Base-by-base conservation (phyloP, 306 rosid genomes). In the Lathyrus aphaca region DNA sequence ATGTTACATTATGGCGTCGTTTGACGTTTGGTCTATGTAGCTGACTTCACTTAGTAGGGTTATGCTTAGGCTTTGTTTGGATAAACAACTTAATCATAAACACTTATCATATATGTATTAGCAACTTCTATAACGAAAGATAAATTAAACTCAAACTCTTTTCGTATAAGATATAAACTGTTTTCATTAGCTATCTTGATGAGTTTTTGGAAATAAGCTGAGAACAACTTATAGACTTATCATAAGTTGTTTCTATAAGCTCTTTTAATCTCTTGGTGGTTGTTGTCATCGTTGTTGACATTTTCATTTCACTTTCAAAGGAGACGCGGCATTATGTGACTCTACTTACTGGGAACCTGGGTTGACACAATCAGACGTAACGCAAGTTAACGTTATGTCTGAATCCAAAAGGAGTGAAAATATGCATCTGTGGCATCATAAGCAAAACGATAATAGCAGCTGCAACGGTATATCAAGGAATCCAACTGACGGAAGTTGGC, bases 401-500 rank as follows among this genome's bases (percentile, higher is more conserved):
- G 94, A 86, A 69, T 74, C 74, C 69, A 83, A 78, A 73, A 76
- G 86, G 79, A 83, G 54, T 76, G 98, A 86, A 17, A 74, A 32
- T 56, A 77, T 69, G 27, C 61, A 45, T 48, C 14, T 37, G 8
- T 81, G 96, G 96, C 87, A 67, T 74, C 84, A 79, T 75, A 80
- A 69, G 61, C 96, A 82, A 69, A 49, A 64, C 4, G 91, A 89
- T 38, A 44, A 77, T 74, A 82, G 74, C 72, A 82, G 50, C 69
- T 72, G 78, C 80, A 88, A 74, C 59, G 67, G 66, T 30, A 30
- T 78, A 18, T 74, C 87, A 12, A 87, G 84, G 80, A 82, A 79
- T 72, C 88, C 64, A 12, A 75, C 65, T 23, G 93, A 90, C 42
- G 89, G 83, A 66, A 77, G 84, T 66, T 84, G 92, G 95, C 67